A percentile compares a stretch with the other conserved stretches of the same genome.
phyloP scores from a whole-genome alignment of 768 basidiomycete genomes.

The Tylopilus plumbeoviolaceoides region DNA sequence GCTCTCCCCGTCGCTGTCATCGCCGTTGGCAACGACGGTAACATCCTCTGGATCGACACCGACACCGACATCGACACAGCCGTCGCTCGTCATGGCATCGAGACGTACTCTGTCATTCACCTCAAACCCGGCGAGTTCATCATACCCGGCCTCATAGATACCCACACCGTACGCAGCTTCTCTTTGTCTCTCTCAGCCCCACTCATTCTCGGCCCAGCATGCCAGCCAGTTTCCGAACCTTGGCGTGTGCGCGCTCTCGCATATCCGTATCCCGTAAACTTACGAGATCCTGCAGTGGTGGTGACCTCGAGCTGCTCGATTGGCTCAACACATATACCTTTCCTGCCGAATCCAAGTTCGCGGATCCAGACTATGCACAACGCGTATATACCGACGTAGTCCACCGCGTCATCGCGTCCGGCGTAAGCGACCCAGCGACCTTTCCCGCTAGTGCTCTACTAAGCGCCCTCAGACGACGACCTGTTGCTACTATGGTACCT shows the following conservation, averaged over 20 bases:
- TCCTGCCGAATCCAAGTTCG: conserved; percentile 78
- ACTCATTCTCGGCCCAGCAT: conserved; percentile 22
- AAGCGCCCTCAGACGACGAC: conserved; percentile 68
- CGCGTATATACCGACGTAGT: conserved; percentile 70
- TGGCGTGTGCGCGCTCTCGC: conserved; percentile 27
- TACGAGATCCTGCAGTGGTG: conserved; percentile 49
- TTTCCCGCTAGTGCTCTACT: conserved; percentile 1
- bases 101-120: conserved; percentile 29
- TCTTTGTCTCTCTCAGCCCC: neutral
- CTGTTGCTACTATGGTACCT: conserved; percentile 83
- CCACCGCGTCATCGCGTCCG: conserved; percentile 61
- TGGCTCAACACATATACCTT: conserved; percentile 88
- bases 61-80: conserved; percentile 54
- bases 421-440: conserved; percentile 48
- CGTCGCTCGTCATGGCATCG: conserved; percentile 48
- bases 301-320: conserved; percentile 81
- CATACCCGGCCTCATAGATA: conserved; percentile 88
- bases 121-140: conserved; percentile 60
- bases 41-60: conserved; percentile 69
- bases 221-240: conserved; percentile 42
- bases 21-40: conserved; percentile 45
- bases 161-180: conserved; percentile 67
- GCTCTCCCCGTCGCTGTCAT: conserved; percentile 52
- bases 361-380: conserved; percentile 63
- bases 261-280: neutral